Evolutionary conservation across 768 basidiomycete genomes (phyloP), one percentile per base, ranked within the genome.

Genomic region (Boletellus sp.): DNA sequence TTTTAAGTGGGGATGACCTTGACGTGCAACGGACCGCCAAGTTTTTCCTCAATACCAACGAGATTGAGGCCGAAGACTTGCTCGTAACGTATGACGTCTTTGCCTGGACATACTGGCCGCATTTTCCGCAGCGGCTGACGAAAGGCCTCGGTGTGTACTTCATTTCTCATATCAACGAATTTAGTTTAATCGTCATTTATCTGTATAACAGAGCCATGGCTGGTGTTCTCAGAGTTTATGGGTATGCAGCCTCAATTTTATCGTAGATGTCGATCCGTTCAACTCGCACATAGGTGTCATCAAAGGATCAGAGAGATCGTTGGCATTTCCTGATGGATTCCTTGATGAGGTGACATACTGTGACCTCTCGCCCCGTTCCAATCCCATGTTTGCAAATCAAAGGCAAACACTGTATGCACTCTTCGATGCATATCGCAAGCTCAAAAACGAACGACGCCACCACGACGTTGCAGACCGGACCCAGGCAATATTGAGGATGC

Each of bases 401-500:
- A 72, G 84, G 43, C 65, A 65, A 16, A 61, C 49, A 4, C 58
- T 84, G 10, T 87, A 85, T 59, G 67, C 54, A 3, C 61, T 86
- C 1, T 89, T 86, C 43, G 63, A 74, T 40, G 56, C 59, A 0
- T 89, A 87, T 56, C 60, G 66, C 16, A 76, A 68, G 48, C 65
- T 65, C 23, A 85, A 83, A 62, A 61, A 58, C 6, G 52, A 63
- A 24, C 58, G 62, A 16, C 59, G 70, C 11, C 76, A 82, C 45
- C 70, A 68, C 12, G 86, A 89, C 61, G 63, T 72, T 6, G 81
- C 86, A 1, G 85, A 87, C 47, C 74, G 84, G 78, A 78, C 83
- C 0, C 83, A 84, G 47, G 52, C 60, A 0, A 71, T 87, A 24
- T 57, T 85, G 13, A 54, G 63, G 17, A 54, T 57, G 9, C 53